phyloP scores from a whole-genome alignment of 306 rosid genomes.

The Alnus glutinosa region DNA sequence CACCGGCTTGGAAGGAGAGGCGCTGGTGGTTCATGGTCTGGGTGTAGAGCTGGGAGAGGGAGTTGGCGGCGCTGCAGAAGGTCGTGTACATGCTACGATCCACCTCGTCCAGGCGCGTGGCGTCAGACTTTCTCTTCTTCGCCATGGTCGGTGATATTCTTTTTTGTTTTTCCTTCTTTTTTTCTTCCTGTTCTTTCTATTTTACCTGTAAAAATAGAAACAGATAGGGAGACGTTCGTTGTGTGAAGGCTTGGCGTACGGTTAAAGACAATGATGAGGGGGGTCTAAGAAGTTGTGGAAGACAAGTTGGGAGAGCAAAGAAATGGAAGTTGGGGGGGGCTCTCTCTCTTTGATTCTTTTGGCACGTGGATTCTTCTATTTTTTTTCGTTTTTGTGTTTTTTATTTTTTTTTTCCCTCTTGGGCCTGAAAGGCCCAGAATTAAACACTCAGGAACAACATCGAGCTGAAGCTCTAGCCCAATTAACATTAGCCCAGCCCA shows the following conservation, averaged over 20 bases:
- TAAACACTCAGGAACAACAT: too few relatives aligned
- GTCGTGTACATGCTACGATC: constrained; percentile 93
- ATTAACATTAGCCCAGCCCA: background rate
- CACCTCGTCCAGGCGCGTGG: constrained; percentile 89
- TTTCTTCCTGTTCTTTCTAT: background rate
- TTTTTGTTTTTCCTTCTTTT: background rate
- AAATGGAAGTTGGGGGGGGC: background rate
- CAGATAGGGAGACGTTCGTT: background rate
- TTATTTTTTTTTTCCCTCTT: too few relatives aligned
- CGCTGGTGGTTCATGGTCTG: constrained; percentile 89
- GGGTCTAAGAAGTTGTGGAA: background rate
- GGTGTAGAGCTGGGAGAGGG: constrained; percentile 89
- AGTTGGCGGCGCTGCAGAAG: constrained; percentile 93
- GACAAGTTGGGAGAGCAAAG: background rate
- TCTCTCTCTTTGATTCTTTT: too few relatives aligned
- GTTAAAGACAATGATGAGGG: background rate
- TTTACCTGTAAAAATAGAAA: background rate
- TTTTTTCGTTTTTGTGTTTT: too few relatives aligned
- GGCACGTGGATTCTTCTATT: too few relatives aligned
- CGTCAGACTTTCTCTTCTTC: constrained; percentile 65
- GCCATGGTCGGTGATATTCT: constrained; percentile 28
- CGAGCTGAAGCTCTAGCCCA: too few relatives aligned
- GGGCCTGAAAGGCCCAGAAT: background rate
- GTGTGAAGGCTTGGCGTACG: constrained; percentile 1
- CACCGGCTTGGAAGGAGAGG: constrained; percentile 94